phyloP scores from a whole-genome alignment of 495 filamentous ascomycete genomes.

The Pyrenopolyporus hunteri region DNA sequence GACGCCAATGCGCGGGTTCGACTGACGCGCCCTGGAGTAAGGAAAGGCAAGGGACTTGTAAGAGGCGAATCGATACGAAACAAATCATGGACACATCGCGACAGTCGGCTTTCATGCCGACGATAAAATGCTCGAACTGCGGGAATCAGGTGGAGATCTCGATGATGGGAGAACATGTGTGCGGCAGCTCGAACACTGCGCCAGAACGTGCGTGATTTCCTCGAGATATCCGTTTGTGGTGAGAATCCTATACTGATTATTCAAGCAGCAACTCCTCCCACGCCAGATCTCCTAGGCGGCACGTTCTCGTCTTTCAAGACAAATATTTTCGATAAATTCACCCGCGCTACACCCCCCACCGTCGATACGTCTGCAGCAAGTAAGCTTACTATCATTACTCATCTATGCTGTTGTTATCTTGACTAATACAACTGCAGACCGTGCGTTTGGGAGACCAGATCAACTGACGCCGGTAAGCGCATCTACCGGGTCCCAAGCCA shows the following conservation, averaged over 20 bases:
- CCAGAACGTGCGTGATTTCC: constrained; percentile 48
- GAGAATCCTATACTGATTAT: constrained; percentile 20
- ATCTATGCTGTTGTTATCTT: not conserved
- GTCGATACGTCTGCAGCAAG: constrained; percentile 65
- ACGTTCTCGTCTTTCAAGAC: constrained; percentile 34
- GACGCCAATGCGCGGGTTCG: constrained; percentile 23
- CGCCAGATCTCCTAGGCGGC: constrained; percentile 44
- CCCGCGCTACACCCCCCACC: constrained; percentile 49
- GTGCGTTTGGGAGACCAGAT: constrained; percentile 61
- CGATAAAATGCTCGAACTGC: constrained; percentile 95
- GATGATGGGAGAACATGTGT: constrained; percentile 90
- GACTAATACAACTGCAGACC: constrained; percentile 59
- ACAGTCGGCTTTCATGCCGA: constrained; percentile 78
- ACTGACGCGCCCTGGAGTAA: constrained; percentile 8
- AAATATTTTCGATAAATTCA: constrained; percentile 49
- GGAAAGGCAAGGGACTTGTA: constrained; percentile 24
- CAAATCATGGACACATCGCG: constrained; percentile 56
- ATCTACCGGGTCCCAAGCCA: constrained; percentile 60
- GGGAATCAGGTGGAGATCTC: constrained; percentile 85
- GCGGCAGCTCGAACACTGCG: constrained; percentile 49
- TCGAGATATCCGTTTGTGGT: constrained; percentile 3
- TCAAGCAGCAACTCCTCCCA: constrained; percentile 46
- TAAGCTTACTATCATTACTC: constrained; percentile 48
- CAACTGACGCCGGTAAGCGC: constrained; percentile 67
- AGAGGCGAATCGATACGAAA: constrained; percentile 22